A percentile compares a stretch with the other conserved stretches of the same genome.
These are phyloP conservation scores for Fusarium pseudonygamai DNA, from an alignment of 2,329 filamentous ascomycete genomes.

Conservation along the genomic window DNA sequence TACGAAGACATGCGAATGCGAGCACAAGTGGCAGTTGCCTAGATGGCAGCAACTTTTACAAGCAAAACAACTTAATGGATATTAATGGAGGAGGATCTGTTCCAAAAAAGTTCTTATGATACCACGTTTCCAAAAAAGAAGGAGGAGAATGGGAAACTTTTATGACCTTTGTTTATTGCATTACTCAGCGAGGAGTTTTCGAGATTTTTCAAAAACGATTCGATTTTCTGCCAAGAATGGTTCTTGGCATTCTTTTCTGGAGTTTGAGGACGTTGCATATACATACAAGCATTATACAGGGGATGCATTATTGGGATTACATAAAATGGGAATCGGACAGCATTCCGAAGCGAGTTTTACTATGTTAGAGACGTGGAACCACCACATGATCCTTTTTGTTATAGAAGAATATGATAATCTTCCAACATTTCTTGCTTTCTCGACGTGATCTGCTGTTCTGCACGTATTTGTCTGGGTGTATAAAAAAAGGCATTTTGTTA, in stretches of 20 bases:
- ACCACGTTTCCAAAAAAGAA: slow-evolving; percentile 21
- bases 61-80: slow-evolving; percentile 24
- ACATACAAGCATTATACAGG: not conserved
- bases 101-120: slow-evolving; percentile 31
- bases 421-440: not conserved
- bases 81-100: slow-evolving; percentile 32
- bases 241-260: slow-evolving; percentile 17
- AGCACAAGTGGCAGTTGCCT: slow-evolving; percentile 39
- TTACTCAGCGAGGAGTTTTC: slow-evolving; percentile 41
- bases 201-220: slow-evolving; percentile 20
- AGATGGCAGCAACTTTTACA: slow-evolving; percentile 3
- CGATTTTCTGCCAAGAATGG: slow-evolving; percentile 1
- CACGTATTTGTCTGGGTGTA: not conserved
- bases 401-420: slow-evolving; percentile 18
- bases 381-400: slow-evolving; percentile 3
- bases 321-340: slow-evolving; percentile 19
- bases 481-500: slow-evolving; percentile 1
- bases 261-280: slow-evolving; percentile 16
- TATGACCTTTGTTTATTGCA: slow-evolving; percentile 26
- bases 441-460: not conserved
- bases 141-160: slow-evolving; percentile 23
- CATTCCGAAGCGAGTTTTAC: slow-evolving; percentile 26
- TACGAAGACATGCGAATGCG: slow-evolving; percentile 49
- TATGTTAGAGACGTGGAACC: slow-evolving; percentile 21
- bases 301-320: slow-evolving; percentile 12